phyloP scores from a whole-genome alignment of 2,329 filamentous ascomycete species.

The Phyllosticta paracitricarpa region DNA sequence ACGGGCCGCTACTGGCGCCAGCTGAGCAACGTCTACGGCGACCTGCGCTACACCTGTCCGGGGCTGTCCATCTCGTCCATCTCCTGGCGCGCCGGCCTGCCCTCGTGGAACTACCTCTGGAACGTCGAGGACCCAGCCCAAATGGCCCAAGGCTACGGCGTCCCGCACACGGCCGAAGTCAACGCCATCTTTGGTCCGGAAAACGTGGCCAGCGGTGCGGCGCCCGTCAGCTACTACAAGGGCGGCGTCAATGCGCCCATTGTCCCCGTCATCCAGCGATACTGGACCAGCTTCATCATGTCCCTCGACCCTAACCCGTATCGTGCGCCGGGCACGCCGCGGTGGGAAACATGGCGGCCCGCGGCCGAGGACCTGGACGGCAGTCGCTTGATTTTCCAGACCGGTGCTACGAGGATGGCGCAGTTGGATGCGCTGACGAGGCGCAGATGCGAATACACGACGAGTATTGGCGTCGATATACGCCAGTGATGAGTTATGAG shows the following conservation, averaged over 20 bases:
- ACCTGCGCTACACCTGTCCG: constrained; percentile 57
- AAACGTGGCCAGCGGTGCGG: constrained; percentile 35
- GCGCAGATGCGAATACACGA: constrained; percentile 1
- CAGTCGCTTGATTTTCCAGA: constrained; percentile 28
- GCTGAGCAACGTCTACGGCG: constrained; percentile 49
- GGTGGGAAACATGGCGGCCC: constrained; percentile 40
- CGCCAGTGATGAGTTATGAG: background rate
- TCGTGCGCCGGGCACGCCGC: constrained; percentile 36
- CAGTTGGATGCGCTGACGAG: constrained; percentile 14
- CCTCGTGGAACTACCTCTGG: constrained; percentile 60
- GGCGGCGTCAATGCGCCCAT: constrained; percentile 46
- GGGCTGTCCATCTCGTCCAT: constrained; percentile 43
- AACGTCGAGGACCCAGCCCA: constrained; percentile 52
- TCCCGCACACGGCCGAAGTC: constrained; percentile 57
- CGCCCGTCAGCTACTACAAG: constrained; percentile 47
- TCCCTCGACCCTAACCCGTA: constrained; percentile 55
- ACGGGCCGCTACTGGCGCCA: constrained; percentile 50
- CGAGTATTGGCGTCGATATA: constrained; percentile 1
- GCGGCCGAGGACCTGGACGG: constrained; percentile 14
- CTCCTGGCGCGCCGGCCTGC: constrained; percentile 28
- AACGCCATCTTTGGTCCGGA: constrained; percentile 58
- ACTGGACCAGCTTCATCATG: constrained; percentile 66
- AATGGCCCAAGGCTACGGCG: constrained; percentile 47
- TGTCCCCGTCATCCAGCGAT: constrained; percentile 53
- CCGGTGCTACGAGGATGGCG: constrained; percentile 32